Percentiles rank a stretch among this genome's conserved stretches.
phyloP scores from a whole-genome alignment of 192 early-diverging fungal genomes.

The Chytriomyces sp. region DNA sequence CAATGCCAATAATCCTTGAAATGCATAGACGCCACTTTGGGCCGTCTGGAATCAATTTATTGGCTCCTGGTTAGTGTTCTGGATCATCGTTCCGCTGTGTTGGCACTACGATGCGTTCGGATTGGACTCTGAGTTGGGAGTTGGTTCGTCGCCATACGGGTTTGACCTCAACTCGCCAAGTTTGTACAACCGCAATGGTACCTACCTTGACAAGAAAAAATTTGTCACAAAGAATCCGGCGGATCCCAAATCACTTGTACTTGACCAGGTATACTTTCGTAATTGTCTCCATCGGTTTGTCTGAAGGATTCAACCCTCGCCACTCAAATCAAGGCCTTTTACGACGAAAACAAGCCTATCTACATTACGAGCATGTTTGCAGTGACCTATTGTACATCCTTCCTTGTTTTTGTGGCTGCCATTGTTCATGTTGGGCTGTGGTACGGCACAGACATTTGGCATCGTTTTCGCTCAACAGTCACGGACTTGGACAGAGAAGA shows the following conservation, averaged over 20 bases:
- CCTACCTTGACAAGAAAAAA: no score
- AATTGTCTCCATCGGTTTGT: no score
- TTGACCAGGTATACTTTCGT: no score
- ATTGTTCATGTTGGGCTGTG: slow-evolving; percentile 65
- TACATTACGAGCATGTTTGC: slow-evolving; percentile 27
- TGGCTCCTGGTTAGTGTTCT: slow-evolving; percentile 6
- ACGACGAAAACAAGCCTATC: slow-evolving; percentile 11
- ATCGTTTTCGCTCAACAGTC: slow-evolving; percentile 10
- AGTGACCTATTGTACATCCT: slow-evolving; percentile 30
- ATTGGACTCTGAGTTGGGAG: slow-evolving; percentile 3
- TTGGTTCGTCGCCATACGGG: slow-evolving; percentile 5
- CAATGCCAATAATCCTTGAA: slow-evolving; percentile 19
- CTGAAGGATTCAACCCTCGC: no score
- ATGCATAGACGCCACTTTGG: slow-evolving; percentile 37
- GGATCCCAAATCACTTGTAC: no score
- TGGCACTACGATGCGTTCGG: slow-evolving; percentile 26
- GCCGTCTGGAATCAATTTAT: slow-evolving; percentile 25
- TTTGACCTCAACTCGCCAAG: slow-evolving; percentile 15
- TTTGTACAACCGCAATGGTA: slow-evolving; percentile 12
- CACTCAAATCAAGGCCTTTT: background rate
- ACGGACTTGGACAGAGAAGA: slow-evolving; percentile 31
- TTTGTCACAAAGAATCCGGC: no score
- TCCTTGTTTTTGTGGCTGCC: slow-evolving; percentile 55
- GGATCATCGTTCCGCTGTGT: slow-evolving; percentile 29
- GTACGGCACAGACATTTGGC: slow-evolving; percentile 49